Evolutionary conservation across 805 yeast species (phyloP).

Genomic region (Starmerella apicola): DNA sequence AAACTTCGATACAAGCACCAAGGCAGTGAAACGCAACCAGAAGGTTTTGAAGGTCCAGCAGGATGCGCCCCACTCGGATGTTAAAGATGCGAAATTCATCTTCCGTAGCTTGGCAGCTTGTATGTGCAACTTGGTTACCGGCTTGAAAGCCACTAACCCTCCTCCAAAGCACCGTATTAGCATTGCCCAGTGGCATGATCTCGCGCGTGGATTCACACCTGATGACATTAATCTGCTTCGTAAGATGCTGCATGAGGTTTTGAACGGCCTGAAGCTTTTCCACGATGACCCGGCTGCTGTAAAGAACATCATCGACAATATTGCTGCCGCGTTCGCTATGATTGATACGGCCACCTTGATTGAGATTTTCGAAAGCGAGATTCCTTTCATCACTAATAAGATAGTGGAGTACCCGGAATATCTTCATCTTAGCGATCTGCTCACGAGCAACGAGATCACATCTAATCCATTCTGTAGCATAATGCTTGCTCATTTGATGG

Average conservation of each 20-base stretch:
- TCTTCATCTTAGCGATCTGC: conserved; percentile 84
- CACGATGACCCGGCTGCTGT: conserved; percentile 50
- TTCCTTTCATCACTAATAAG: conserved; percentile 62
- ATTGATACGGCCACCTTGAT: conserved; percentile 92
- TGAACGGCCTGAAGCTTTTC: conserved; percentile 63
- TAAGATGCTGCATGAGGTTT: conserved; percentile 70
- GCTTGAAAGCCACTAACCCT: conserved; percentile 80
- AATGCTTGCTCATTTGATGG: conserved; percentile 61
- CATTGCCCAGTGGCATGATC: conserved; percentile 55
- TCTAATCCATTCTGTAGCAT: conserved; percentile 85
- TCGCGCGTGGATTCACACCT: conserved; percentile 54
- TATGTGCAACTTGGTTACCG: conserved; percentile 77
- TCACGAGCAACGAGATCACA: conserved; percentile 86
- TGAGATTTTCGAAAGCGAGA: conserved; percentile 74
- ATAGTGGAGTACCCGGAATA: conserved; percentile 75
- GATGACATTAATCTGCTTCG: conserved; percentile 75
- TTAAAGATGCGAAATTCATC: conserved; percentile 77
- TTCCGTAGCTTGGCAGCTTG: conserved; percentile 84
- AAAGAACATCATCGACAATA: conserved; percentile 87
- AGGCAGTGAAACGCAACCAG: conserved; percentile 32
- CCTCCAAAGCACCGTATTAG: conserved; percentile 47
- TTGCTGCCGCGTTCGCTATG: conserved; percentile 86
- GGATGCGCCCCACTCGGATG: conserved; percentile 44
- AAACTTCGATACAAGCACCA: conserved; percentile 7
- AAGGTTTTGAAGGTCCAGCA: conserved; percentile 40